A percentile compares a stretch with the other conserved stretches of the same genome.
Conservation (phyloP, 352 stramenopile species). For the Phytophthora tentaculata region DNA sequence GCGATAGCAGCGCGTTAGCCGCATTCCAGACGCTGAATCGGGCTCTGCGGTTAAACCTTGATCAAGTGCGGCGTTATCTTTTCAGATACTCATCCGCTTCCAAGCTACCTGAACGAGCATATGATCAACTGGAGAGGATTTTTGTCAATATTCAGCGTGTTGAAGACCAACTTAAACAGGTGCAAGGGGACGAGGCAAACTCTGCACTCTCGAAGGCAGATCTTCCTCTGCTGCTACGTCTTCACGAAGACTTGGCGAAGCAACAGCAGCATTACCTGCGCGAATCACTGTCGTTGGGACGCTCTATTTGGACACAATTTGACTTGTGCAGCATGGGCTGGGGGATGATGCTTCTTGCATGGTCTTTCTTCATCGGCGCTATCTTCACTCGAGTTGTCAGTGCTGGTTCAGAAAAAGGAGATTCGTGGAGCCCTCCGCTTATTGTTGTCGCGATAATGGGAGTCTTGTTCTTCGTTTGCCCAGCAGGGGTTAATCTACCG, state of each 20-base stretch:
- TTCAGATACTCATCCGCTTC: conserved; percentile 70
- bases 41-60: conserved; percentile 82
- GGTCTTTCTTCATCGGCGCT: conserved; percentile 40
- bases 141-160: conserved; percentile 47
- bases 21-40: conserved; percentile 63
- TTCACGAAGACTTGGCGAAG: conserved; percentile 42
- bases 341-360: conserved; percentile 60
- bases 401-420: not conserved
- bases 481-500: conserved; percentile 32
- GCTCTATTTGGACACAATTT: conserved; percentile 90
- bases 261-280: conserved; percentile 67
- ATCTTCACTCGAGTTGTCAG: conserved; percentile 3
- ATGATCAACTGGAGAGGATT: conserved; percentile 61
- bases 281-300: conserved; percentile 66
- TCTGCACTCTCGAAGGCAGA: conserved; percentile 26
- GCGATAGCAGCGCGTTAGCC: conserved; percentile 21
- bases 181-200: conserved; percentile 6
- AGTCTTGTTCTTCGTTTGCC: conserved; percentile 26
- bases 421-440: conserved; percentile 17
- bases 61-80: conserved; percentile 85
- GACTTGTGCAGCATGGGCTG: conserved; percentile 81
- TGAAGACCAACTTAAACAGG: conserved; percentile 36
- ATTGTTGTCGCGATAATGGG: conserved; percentile 9
- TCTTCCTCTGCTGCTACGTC: conserved; percentile 39
- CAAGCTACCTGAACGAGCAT: conserved; percentile 64